Evolutionary conservation across 2,329 filamentous ascomycete genomes (phyloP).

Genomic region (Fusarium incarnatum): DNA sequence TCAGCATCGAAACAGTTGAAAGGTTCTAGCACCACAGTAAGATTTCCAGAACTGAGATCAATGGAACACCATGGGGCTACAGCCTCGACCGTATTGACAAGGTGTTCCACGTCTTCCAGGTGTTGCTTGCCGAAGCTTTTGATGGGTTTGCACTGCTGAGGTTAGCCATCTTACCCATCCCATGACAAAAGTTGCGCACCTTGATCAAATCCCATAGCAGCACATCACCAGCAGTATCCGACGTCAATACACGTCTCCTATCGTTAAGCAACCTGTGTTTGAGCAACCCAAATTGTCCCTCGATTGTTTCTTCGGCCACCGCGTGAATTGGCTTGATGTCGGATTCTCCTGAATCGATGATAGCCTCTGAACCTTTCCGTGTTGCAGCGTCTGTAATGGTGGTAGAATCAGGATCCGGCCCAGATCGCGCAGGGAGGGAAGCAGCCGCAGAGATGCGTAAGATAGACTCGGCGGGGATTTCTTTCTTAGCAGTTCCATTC

Average conservation of each 20-base stretch:
- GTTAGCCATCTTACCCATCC: slow-evolving; percentile 18
- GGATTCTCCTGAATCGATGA: slow-evolving; percentile 46
- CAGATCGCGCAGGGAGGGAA: slow-evolving; percentile 71
- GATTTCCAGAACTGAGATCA: slow-evolving; percentile 89
- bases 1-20: slow-evolving; percentile 98
- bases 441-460: slow-evolving; percentile 88
- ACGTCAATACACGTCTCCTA: slow-evolving; percentile 85
- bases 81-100: slow-evolving; percentile 88
- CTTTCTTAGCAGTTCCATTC: slow-evolving; percentile 61
- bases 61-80: slow-evolving; percentile 97
- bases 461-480: slow-evolving; percentile 82
- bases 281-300: slow-evolving; percentile 93
- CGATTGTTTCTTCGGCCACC: slow-evolving; percentile 82
- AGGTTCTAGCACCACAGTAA: slow-evolving; percentile 91
- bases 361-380: slow-evolving; percentile 54
- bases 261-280: slow-evolving; percentile 95
- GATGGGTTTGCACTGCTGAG: slow-evolving; percentile 79
- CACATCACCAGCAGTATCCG: slow-evolving; percentile 95
- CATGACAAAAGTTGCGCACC: slow-evolving; percentile 59
- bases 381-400: slow-evolving; percentile 58
- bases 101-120: slow-evolving; percentile 88
- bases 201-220: slow-evolving; percentile 93
- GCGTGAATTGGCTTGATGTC: slow-evolving; percentile 72
- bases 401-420: slow-evolving; percentile 67
- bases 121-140: slow-evolving; percentile 94